Evolutionary conservation across 306 rosid species (phyloP), one percentile per base, ranked within the genome.

Genomic region (Mimosa bimucronata): DNA sequence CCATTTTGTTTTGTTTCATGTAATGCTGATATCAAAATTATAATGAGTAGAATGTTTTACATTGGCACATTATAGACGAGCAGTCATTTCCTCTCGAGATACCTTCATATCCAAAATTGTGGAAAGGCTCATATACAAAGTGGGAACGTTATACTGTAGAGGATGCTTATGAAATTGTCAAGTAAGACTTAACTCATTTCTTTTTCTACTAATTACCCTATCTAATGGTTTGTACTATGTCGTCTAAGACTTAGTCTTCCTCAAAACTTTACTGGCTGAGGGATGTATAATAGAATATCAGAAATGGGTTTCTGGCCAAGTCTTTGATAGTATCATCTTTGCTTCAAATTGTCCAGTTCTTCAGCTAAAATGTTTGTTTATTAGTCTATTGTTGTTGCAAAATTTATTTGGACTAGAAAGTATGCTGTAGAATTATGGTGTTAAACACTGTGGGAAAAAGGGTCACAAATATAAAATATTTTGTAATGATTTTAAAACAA

Each of bases 11-110:
- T 79, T 71, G 44, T 76, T 80, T 53, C 80, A 77, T 83, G 85
- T 79, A 44, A 84, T 84, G 87, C 87, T 85, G 85, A 88, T 85
- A 42, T 74, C 71, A 71, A 83, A 84, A 55, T 79, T 85, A 64
- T 79, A 82, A 87, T 80, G 69, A 31, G 73, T 82, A 95, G 99
- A 95, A 95, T 89, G 98, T 95, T 73, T 91, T 95, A 34, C 99
- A 95, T 79, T 95, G 99, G 99, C 98, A 95, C 89, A 84, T 91
- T 85, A 89, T 95, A 87, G 99, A 95, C 30, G 91, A 85, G 82
- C 62, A 95, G 80, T 89, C 99, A 28, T 95, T 95, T 90, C 98
- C 99, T 66, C 84, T 95, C 2, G 99, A 95, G 92, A 73, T 88
- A 81, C 99, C 99, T 76, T 45, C 94, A 16, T 90, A 90, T 85